phyloP scores from a whole-genome alignment of 2,329 filamentous ascomycete genomes.

The Coniella vitis region DNA sequence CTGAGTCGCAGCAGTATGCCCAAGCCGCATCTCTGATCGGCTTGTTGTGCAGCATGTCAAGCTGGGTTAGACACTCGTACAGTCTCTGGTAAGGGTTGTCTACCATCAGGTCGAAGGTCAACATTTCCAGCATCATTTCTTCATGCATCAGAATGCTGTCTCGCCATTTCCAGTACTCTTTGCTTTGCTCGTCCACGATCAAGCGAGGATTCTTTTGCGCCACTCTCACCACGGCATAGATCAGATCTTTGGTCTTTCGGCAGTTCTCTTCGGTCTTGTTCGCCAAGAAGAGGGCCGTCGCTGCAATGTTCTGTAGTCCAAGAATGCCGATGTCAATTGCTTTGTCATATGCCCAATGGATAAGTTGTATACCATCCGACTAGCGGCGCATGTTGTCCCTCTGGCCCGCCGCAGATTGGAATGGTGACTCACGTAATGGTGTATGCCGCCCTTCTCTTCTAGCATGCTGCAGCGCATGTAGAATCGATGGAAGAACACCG shows the following conservation, averaged over 20 bases:
- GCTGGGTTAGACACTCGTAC: constrained; percentile 70
- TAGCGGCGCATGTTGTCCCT: no score
- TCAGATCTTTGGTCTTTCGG: constrained; percentile 89
- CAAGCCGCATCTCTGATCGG: constrained; percentile 77
- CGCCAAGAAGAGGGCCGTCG: constrained; percentile 84
- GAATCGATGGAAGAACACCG: constrained; percentile 92
- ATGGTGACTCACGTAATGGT: constrained; percentile 73
- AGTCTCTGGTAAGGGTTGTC: constrained; percentile 82
- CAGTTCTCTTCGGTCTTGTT: constrained; percentile 98
- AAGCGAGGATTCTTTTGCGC: constrained; percentile 91
- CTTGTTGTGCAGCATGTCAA: constrained; percentile 73
- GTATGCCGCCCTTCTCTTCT: constrained; percentile 67
- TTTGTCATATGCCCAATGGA: no score
- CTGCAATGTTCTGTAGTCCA: constrained; percentile 65
- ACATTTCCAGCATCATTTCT: constrained; percentile 80
- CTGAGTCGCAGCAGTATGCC: constrained; percentile 90
- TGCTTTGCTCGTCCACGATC: constrained; percentile 90
- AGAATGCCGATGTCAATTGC: background rate
- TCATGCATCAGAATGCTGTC: constrained; percentile 91
- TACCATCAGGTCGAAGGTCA: constrained; percentile 91
- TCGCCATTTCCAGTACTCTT: constrained; percentile 97
- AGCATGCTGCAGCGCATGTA: constrained; percentile 86
- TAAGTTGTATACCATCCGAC: no score
- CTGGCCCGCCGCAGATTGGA: no score
- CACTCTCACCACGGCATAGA: constrained; percentile 87